Base-by-base conservation (phyloP, 495 filamentous ascomycete genomes). In the Halenospora varia region DNA sequence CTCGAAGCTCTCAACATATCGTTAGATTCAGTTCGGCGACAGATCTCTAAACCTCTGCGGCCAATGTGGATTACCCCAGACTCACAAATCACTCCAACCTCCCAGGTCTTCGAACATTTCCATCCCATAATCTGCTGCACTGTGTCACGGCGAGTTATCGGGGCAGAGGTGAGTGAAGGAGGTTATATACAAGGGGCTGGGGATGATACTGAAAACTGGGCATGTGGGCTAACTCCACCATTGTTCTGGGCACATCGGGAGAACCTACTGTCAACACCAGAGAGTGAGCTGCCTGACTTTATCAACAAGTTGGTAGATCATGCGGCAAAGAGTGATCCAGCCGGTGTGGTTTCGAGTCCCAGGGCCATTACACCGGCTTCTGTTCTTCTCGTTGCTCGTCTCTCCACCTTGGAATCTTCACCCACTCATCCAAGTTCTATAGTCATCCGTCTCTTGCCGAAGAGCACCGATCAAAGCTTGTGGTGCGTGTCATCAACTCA, bases 161-260 rank as follows among this genome's bases (percentile, higher is more conserved):
- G 84, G 3, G 80, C 79, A 0, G 88, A 90, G 64, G 77, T 84
- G 53, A 83, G 82, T 25, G 77, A 76, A 55, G 83, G 82, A 2
- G 88, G 86, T 23, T 98, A 98, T 66, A 89, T 98, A 59, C 94
- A 97, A 70, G 94, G 94, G 22, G 92, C 92, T 11, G 93, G 87
- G 3, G 93, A 97, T 71, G 93, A 97, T 66, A 89, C 85, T 18
- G 93, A 97, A 72, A 86, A 84, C 40, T 98, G 94, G 94, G 85
- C 90, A 35, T 71, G 80, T 41, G 88, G 88, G 0, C 72, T 97
- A 10, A 93, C 88, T 9, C 81, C 93, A 10, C 70, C 69, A 1
- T 59, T 91, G 2, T 97, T 96, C 69, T 97, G 93, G 93, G 68
- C 69, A 26, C 77, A 93, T 56, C 71, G 70, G 24, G 72, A 77